Percentiles rank a stretch among this genome's conserved stretches.
Conservation (phyloP, 164 flowering plant species). For the Nymphaea colorata region DNA sequence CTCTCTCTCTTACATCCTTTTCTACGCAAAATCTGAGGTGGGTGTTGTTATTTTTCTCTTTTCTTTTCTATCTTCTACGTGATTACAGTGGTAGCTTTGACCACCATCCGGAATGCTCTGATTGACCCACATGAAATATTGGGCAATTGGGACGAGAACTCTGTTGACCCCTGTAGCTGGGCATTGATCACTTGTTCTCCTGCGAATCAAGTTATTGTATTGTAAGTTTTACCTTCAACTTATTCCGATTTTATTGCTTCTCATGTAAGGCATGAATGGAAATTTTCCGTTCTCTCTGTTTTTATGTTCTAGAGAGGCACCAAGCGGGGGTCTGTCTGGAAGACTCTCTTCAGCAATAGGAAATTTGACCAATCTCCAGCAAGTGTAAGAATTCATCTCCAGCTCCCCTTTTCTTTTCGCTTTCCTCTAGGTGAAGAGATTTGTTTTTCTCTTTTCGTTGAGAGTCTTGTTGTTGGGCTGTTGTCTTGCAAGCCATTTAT, state of each 20-base stretch:
- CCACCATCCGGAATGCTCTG: conserved; percentile 34
- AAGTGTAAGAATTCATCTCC: conserved; percentile 49
- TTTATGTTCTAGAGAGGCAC: conserved; percentile 59
- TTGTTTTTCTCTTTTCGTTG: neutral
- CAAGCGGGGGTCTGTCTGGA: conserved; percentile 85
- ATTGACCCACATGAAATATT: conserved; percentile 74
- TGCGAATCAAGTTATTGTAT: conserved; percentile 64
- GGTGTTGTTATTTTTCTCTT: conserved; percentile 3
- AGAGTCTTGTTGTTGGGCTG: neutral
- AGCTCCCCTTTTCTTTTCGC: neutral
- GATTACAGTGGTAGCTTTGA: conserved; percentile 62
- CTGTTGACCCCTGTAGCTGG: conserved; percentile 99
- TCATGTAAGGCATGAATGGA: neutral
- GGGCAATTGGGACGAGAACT: conserved; percentile 85
- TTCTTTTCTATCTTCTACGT: conserved; percentile 2
- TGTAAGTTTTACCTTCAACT: conserved; percentile 36
- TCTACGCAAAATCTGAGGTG: neutral
- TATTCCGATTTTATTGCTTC: neutral
- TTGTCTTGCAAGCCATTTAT: neutral
- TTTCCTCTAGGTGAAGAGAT: neutral
- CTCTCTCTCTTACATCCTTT: conserved; percentile 3
- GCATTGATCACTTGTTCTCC: conserved; percentile 86
- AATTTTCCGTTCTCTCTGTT: neutral
- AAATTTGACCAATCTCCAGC: conserved; percentile 77
- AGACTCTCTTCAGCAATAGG: conserved; percentile 53